These are phyloP conservation scores for Vicia faba DNA, from an alignment of 306 rosid species.

Conservation along the genomic window DNA sequence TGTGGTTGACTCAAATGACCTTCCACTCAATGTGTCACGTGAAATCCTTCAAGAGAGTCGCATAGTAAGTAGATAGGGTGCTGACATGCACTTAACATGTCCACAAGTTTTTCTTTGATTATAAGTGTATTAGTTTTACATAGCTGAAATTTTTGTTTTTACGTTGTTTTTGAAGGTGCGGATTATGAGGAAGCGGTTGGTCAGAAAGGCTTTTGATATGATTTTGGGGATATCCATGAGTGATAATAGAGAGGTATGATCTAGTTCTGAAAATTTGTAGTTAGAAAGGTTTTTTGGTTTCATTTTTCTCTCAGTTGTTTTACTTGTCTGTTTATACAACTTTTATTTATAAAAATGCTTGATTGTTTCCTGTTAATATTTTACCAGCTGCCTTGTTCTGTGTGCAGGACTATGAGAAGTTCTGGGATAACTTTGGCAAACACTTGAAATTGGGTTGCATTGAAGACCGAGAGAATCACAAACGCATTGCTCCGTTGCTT, in stretches of 20 bases:
- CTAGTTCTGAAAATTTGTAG: conserved; percentile 26
- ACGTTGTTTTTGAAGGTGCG: conserved; percentile 69
- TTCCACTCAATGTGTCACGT: conserved; percentile 97
- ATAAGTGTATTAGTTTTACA: conserved; percentile 1
- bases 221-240: conserved; percentile 94
- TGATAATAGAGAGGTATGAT: conserved; percentile 75
- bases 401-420: conserved; percentile 86
- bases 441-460: conserved; percentile 93
- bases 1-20: conserved; percentile 95
- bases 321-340: not conserved
- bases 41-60: conserved; percentile 99
- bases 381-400: conserved; percentile 25
- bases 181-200: conserved; percentile 91
- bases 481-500: conserved; percentile 92
- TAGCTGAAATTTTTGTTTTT: conserved; percentile 23
- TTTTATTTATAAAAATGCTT: conserved; percentile 19
- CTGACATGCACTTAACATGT: not conserved
- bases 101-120: conserved; percentile 6
- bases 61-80: conserved; percentile 56
- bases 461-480: conserved; percentile 97
- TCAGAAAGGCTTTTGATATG: conserved; percentile 96
- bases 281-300: not conserved
- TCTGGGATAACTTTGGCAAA: conserved; percentile 96
- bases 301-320: not conserved
- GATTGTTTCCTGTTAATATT: conserved; percentile 15